phyloP scores from a whole-genome alignment of 2,329 filamentous ascomycete species.

The Fusarium setosum region DNA sequence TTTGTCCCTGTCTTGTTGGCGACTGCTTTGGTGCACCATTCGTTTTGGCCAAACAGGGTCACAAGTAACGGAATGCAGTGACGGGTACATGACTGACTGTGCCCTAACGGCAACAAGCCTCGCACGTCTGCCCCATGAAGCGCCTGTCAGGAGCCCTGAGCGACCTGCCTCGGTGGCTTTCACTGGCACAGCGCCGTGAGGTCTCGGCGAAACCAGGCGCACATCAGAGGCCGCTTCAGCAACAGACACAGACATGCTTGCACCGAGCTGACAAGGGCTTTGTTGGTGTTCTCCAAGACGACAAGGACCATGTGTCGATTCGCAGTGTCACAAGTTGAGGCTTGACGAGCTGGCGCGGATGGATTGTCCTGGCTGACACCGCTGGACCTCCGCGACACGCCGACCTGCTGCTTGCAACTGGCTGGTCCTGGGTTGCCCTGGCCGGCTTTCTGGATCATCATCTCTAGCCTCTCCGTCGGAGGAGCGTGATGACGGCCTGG shows the following conservation, averaged over 20 bases:
- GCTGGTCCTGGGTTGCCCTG: slow-evolving; percentile 35
- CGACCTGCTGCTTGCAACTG: slow-evolving; percentile 37
- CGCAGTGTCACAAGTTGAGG: slow-evolving; percentile 27
- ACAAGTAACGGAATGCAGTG: slow-evolving; percentile 30
- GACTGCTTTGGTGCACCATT: slow-evolving; percentile 17
- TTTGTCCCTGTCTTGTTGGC: slow-evolving; percentile 24
- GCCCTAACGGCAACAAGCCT: slow-evolving; percentile 37
- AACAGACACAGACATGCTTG: slow-evolving; percentile 13
- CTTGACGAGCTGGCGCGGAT: slow-evolving; percentile 31
- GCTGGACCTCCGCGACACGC: slow-evolving; percentile 33
- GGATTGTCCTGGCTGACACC: slow-evolving; percentile 36
- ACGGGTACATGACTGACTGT: slow-evolving; percentile 21
- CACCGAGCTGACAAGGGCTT: slow-evolving; percentile 20
- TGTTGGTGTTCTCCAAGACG: slow-evolving; percentile 16
- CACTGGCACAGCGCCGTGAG: slow-evolving; percentile 23
- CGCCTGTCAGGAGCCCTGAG: slow-evolving; percentile 22
- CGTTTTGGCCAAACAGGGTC: slow-evolving; percentile 30
- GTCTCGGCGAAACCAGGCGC: slow-evolving; percentile 33
- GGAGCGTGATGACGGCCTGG: slow-evolving; percentile 40
- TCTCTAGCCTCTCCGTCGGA: slow-evolving; percentile 30
- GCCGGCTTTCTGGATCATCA: slow-evolving; percentile 41
- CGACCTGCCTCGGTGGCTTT: slow-evolving; percentile 9
- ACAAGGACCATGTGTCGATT: slow-evolving; percentile 39
- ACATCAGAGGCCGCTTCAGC: slow-evolving; percentile 7
- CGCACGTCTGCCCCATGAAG: slow-evolving; percentile 5